Base-by-base conservation (phyloP, 805 yeast species). In the Zygotorulaspora chibaensis region DNA sequence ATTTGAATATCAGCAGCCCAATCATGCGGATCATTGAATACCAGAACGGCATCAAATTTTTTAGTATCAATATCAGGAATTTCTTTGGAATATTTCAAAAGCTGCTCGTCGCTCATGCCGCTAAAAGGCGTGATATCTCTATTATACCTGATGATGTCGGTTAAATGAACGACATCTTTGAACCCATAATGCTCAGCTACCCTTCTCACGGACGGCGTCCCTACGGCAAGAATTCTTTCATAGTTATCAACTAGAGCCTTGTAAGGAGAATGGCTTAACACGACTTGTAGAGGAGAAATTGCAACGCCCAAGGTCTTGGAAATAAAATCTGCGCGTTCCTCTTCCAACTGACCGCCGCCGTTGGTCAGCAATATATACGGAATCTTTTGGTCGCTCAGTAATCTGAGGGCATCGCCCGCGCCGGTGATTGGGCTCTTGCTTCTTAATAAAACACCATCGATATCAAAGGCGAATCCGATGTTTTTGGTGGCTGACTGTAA, bases 181-280 rank as follows among this genome's bases (percentile, higher is more conserved):
- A 88, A 90, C 0, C 97, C 97, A 64, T 90, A 88, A 7, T 65
- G 69, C 42, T 71, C 61, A 0, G 96, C 96, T 20, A 86, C 95
- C 17, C 72, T 67, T 35, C 95, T 73, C n/a, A 87, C 81, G 17
- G 71, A 67, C 3, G 74, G 76, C 9, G 62, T 95, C n/a, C 97
- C 97, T 15, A 89, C 83, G 2, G 86, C 87, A 47, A 90, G 67
- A 6, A 90, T 89, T 12, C 87, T 70, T 39, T 76, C 66, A 51
- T 73, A 80, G 35, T 73, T 69, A 8, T 71, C 66, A 3, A 75
- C 77, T 42, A 86, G 67, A 0, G 81, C 74, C 52, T 76, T 77
- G 74, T 83, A 80, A 0, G 96, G 96, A 0, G 97, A 88, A 62
- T 90, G 97, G 33, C 91, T 80, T 64, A 86, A 95, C 13, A 90